Percentiles rank a stretch among this genome's conserved stretches.
Evolutionary conservation across 2,329 filamentous ascomycete genomes (phyloP).

Genomic region (Paracamarosporium sp.): DNA sequence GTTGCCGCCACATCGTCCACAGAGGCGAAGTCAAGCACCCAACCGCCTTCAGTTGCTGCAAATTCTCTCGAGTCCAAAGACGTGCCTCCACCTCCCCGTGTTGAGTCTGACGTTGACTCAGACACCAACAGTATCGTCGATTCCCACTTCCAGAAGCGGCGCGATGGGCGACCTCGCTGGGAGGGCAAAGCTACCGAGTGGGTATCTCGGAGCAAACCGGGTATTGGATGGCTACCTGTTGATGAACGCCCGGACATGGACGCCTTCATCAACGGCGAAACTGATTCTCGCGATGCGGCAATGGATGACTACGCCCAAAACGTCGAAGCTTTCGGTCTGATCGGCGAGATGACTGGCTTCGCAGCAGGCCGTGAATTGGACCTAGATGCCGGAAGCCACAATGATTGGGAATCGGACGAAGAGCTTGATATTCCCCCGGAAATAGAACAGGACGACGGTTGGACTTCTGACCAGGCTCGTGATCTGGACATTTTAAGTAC

Average conservation of each 20-base stretch:
- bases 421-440: slow-evolving; percentile 15
- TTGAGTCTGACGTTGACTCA: slow-evolving; percentile 22
- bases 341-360: slow-evolving; percentile 37
- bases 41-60: neutral
- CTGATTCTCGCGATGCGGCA: slow-evolving; percentile 43
- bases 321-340: slow-evolving; percentile 57
- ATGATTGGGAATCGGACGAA: slow-evolving; percentile 37
- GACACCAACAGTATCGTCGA: slow-evolving; percentile 31
- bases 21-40: neutral
- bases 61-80: neutral
- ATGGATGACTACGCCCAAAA: slow-evolving; percentile 76
- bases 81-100: neutral
- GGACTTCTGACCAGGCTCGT: slow-evolving; percentile 53
- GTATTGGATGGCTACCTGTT: slow-evolving; percentile 42
- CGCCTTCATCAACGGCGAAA: slow-evolving; percentile 25
- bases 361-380: slow-evolving; percentile 41
- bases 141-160: slow-evolving; percentile 30
- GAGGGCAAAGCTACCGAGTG: slow-evolving; percentile 36
- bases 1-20: neutral
- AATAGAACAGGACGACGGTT: slow-evolving; percentile 35
- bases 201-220: slow-evolving; percentile 43
- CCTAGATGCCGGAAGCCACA: slow-evolving; percentile 37
- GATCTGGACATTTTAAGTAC: slow-evolving; percentile 60
- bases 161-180: slow-evolving; percentile 37
- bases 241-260: slow-evolving; percentile 28